Conservation (phyloP, 306 rosid species). For the Casuarina cunninghamiana region DNA sequence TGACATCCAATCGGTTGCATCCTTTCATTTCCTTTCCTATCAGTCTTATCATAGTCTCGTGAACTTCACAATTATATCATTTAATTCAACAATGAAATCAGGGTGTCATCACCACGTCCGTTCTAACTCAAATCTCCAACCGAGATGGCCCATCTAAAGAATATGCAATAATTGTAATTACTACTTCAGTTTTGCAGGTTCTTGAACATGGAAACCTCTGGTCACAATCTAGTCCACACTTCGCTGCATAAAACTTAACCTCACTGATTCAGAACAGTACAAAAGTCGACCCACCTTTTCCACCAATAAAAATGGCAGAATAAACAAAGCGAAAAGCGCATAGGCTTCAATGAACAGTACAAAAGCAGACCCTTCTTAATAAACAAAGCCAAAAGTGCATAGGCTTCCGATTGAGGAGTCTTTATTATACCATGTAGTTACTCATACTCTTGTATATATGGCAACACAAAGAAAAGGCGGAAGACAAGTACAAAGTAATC, state of each 20-base stretch:
- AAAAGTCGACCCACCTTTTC: background rate
- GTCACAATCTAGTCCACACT: too few species aligned
- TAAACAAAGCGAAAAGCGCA: too few species aligned
- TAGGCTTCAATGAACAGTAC: too few species aligned
- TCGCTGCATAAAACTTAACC: background rate
- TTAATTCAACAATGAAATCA: background rate
- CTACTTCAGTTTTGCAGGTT: slow-evolving; percentile 17
- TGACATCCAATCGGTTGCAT: background rate
- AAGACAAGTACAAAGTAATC: slow-evolving; percentile 31
- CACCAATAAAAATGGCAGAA: too few species aligned
- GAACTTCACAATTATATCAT: background rate
- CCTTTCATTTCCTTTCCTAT: background rate
- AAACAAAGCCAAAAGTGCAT: background rate
- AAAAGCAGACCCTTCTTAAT: background rate
- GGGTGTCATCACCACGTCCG: background rate
- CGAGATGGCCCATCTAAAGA: background rate
- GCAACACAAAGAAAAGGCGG: slow-evolving; percentile 4
- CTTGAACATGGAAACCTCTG: background rate
- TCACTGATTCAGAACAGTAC: background rate
- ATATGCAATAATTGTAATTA: background rate
- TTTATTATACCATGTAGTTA: background rate
- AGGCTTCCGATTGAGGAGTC: background rate
- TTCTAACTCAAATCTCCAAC: background rate
- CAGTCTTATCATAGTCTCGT: background rate
- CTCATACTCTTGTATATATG: slow-evolving; percentile 7